phyloP scores from a whole-genome alignment of 2,329 filamentous ascomycete genomes.

The Claviceps digitariae region DNA sequence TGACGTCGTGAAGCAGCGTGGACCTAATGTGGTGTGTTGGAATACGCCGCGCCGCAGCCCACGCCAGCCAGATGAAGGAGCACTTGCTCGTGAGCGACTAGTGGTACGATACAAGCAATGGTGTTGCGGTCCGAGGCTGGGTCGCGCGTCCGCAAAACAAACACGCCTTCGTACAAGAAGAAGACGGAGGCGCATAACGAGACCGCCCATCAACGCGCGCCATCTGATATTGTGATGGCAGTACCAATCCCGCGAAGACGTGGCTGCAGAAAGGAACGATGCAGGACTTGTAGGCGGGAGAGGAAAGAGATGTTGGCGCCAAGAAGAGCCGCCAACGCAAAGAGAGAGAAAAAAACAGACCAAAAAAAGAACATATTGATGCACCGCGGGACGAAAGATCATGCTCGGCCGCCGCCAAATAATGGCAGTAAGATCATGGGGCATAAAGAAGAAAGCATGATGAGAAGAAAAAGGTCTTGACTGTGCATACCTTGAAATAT shows the following conservation, averaged over 20 bases:
- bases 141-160: not conserved
- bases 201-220: not conserved
- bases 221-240: not conserved
- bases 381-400: not conserved
- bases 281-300: not conserved
- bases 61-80: not conserved
- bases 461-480: not conserved
- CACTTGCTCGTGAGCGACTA: constrained; percentile 2
- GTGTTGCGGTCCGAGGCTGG: not conserved
- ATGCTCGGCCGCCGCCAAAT: not conserved
- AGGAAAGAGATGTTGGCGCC: not conserved
- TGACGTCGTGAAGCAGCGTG: not conserved
- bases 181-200: not conserved
- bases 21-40: not conserved
- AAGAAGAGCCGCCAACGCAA: not conserved
- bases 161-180: not conserved
- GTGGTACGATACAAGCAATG: not conserved
- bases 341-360: not conserved
- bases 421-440: not conserved
- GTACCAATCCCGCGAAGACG: not conserved
- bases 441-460: not conserved
- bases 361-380: too few relatives aligned
- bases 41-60: not conserved
- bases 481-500: constrained; percentile 1
- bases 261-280: not conserved